phyloP scores from a whole-genome alignment of 768 basidiomycete genomes.

The Termitomyces sp. region DNA sequence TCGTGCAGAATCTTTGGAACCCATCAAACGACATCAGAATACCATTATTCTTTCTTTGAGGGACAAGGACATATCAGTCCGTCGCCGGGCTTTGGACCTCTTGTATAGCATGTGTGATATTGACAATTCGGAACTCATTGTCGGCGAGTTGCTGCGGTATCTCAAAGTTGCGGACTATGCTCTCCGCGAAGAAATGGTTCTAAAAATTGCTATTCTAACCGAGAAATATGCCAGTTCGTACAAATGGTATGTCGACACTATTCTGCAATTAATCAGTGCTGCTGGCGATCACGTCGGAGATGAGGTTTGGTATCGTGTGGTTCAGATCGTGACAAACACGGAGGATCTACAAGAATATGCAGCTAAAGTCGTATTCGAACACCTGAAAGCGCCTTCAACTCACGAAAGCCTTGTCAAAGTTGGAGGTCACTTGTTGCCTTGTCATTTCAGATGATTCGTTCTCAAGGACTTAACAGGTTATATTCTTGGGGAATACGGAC shows the following conservation, averaged over 20 bases:
- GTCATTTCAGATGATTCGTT: not conserved
- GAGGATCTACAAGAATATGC: slow-evolving; percentile 98
- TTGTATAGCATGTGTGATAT: slow-evolving; percentile 99
- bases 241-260: slow-evolving; percentile 99
- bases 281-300: slow-evolving; percentile 99
- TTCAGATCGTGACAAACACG: slow-evolving; percentile 98
- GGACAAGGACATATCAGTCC: slow-evolving; percentile 96
- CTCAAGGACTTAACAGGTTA: slow-evolving; percentile 55
- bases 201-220: slow-evolving; percentile 98
- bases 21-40: slow-evolving; percentile 92
- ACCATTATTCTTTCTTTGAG: slow-evolving; percentile 93
- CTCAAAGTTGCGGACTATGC: slow-evolving; percentile 96
- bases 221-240: slow-evolving; percentile 97
- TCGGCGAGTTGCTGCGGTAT: slow-evolving; percentile 92
- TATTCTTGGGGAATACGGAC: slow-evolving; percentile 96
- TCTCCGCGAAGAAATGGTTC: slow-evolving; percentile 95
- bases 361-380: slow-evolving; percentile 86
- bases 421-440: slow-evolving; percentile 56
- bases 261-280: slow-evolving; percentile 90
- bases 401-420: slow-evolving; percentile 97
- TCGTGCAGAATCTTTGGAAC: slow-evolving; percentile 83
- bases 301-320: slow-evolving; percentile 99
- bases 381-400: slow-evolving; percentile 78
- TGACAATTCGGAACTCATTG: slow-evolving; percentile 95
- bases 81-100: slow-evolving; percentile 89